Evolutionary conservation across 352 stramenopile genomes (phyloP).

Genomic region (Elongisporangium senticosum): DNA sequence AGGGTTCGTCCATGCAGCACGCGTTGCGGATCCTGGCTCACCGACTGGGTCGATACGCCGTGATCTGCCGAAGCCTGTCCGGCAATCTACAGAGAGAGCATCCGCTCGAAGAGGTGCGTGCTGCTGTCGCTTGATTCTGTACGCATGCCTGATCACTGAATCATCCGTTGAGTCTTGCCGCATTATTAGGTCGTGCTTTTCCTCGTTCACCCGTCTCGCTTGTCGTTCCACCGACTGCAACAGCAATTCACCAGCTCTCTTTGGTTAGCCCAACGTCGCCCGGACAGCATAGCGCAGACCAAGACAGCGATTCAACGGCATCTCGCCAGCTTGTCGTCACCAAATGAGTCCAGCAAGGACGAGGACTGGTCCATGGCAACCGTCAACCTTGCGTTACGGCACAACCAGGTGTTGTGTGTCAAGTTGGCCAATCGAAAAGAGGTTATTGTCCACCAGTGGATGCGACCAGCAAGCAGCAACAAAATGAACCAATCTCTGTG

Average conservation of each 20-base stretch:
- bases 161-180: not conserved
- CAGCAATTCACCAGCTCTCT: conserved; percentile 3
- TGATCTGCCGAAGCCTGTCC: conserved; percentile 3
- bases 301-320: not conserved
- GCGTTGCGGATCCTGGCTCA: not conserved
- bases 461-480: not conserved
- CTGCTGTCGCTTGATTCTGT: not conserved
- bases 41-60: conserved; percentile 8
- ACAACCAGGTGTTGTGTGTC: conserved; percentile 4
- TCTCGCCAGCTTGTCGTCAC: not conserved
- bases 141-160: not conserved
- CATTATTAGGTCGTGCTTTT: not conserved
- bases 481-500: not conserved
- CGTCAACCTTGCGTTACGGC: conserved; percentile 5
- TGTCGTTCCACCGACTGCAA: conserved; percentile 4
- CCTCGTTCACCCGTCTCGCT: conserved; percentile 4
- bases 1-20: not conserved
- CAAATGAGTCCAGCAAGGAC: not conserved
- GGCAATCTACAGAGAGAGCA: conserved; percentile 8
- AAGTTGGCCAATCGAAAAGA: conserved; percentile 1
- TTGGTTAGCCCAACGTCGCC: conserved; percentile 12
- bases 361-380: conserved; percentile 6
- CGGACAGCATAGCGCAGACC: not conserved
- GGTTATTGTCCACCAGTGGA: conserved; percentile 11
- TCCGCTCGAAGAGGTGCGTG: conserved; percentile 10